phyloP scores from a whole-genome alignment of 306 rosid genomes.

The Begonia masoniana region DNA sequence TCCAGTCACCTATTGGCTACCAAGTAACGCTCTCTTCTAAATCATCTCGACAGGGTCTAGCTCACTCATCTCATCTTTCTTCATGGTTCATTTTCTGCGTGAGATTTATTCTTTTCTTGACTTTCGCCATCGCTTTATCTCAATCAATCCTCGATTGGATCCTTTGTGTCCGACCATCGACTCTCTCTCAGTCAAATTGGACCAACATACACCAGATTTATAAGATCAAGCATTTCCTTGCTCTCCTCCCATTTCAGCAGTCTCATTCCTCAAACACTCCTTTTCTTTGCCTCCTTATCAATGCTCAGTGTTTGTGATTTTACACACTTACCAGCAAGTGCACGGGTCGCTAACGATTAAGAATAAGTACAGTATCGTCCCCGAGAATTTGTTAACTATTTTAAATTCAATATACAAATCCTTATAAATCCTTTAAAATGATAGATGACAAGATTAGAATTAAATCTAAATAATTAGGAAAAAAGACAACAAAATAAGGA shows the following conservation, averaged over 20 bases:
- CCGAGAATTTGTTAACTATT: no score
- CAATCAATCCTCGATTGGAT: constrained; percentile 67
- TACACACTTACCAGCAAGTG: no score
- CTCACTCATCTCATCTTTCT: constrained; percentile 75
- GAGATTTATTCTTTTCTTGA: constrained; percentile 78
- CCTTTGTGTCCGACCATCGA: constrained; percentile 40
- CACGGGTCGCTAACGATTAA: no score
- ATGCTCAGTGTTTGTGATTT: no score
- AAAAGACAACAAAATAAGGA: no score
- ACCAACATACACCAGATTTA: constrained; percentile 25
- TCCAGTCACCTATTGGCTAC: constrained; percentile 49
- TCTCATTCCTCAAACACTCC: constrained; percentile 37
- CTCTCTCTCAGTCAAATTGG: background rate
- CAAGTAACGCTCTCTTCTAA: constrained; percentile 86
- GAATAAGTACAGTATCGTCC: no score
- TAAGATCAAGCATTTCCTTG: constrained; percentile 31
- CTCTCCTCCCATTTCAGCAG: constrained; percentile 35
- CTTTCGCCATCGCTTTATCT: constrained; percentile 86
- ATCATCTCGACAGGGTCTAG: constrained; percentile 85
- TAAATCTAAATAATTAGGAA: no score
- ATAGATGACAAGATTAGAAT: no score
- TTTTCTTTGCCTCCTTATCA: constrained; percentile 47
- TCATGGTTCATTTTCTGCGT: constrained; percentile 53
- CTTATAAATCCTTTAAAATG: no score
- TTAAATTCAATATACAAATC: no score